Base-by-base conservation (phyloP, 2,329 filamentous ascomycete genomes). In the Fusarium virguliforme region DNA sequence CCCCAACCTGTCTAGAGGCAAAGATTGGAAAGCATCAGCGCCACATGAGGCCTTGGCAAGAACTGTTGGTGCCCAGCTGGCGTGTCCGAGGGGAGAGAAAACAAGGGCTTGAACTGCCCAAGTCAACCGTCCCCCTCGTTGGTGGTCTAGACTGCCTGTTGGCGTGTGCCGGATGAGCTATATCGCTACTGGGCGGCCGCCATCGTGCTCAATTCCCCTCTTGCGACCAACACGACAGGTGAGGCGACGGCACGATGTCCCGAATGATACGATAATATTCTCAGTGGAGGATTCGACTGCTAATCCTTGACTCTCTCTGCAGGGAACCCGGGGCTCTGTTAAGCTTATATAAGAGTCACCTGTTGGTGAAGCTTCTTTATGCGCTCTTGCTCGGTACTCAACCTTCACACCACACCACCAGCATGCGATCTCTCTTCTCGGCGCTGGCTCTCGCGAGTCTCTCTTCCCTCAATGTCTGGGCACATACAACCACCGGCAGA, bases 171-270 rank as follows among this genome's bases (percentile, higher is more conserved):
- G 46, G 46, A 12, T 32, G 46, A 26, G 26, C 26, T 32, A 3
- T 32, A 50, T 18, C 4, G 26, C 4, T 18, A 10, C 8, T 7
- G 3, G 9, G 15, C 46, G 46, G 46, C 26, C 46, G 46, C 46
- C 26, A 50, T 50, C 18, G 30, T 50, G 46, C 46, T 50, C 46
- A 50, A 50, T 50, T 30, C 46, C 46, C 26, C 46, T 50, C 46
- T 50, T 6, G 10, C n/a, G 10, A 50, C 46, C 43, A 30, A 48
- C 26, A 48, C 8, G 41, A 24, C 24, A 24, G 41, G 43, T 48
- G 8, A 48, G 26, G 43, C n/a, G 4, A 50, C 9, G 9, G 6
- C n/a, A 30, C 46, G 2, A 15, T 50, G 6, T 32, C 1, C 46
- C 6, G 15, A 15, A 50, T 30, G 15, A 50, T 22, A 50, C 46